These are phyloP conservation scores for Phlyctochytrium arcticum DNA, from an alignment of 192 early-diverging fungal species.

Conservation along the genomic window DNA sequence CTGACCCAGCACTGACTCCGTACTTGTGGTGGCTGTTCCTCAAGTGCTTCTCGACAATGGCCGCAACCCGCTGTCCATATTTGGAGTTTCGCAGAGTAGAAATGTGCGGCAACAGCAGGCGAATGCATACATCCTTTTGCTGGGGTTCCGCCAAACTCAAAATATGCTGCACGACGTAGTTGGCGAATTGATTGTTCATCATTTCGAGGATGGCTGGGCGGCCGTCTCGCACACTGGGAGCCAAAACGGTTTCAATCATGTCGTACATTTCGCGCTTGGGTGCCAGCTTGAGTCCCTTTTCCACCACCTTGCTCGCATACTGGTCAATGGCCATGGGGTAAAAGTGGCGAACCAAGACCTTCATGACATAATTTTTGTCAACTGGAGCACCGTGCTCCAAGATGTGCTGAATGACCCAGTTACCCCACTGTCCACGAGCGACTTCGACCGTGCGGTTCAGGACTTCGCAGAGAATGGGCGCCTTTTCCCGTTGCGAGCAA, in stretches of 20 bases:
- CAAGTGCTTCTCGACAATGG: constrained; percentile 46
- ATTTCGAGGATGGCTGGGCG: constrained; percentile 60
- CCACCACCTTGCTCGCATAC: constrained; percentile 74
- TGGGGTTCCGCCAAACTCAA: constrained; percentile 52
- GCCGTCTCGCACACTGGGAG: constrained; percentile 27
- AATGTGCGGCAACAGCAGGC: constrained; percentile 64
- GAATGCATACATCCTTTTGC: constrained; percentile 54
- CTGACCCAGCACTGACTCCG: neutral
- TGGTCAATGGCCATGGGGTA: constrained; percentile 63
- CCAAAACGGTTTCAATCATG: constrained; percentile 41
- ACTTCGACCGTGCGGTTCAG: constrained; percentile 56
- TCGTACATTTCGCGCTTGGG: constrained; percentile 41
- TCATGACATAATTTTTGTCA: constrained; percentile 54
- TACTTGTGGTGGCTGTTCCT: constrained; percentile 18
- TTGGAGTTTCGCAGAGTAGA: constrained; percentile 63
- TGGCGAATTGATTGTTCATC: constrained; percentile 75
- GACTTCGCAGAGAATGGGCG: constrained; percentile 61
- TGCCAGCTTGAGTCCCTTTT: constrained; percentile 57
- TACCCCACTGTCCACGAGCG: constrained; percentile 75
- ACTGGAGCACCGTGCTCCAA: constrained; percentile 55
- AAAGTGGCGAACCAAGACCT: constrained; percentile 38
- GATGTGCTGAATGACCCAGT: constrained; percentile 79
- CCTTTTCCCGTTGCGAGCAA: constrained; percentile 60
- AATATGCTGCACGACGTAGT: constrained; percentile 76
- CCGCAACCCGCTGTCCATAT: constrained; percentile 64